phyloP scores from a whole-genome alignment of 495 filamentous ascomycete genomes.

The Chaetomidium leptoderma region DNA sequence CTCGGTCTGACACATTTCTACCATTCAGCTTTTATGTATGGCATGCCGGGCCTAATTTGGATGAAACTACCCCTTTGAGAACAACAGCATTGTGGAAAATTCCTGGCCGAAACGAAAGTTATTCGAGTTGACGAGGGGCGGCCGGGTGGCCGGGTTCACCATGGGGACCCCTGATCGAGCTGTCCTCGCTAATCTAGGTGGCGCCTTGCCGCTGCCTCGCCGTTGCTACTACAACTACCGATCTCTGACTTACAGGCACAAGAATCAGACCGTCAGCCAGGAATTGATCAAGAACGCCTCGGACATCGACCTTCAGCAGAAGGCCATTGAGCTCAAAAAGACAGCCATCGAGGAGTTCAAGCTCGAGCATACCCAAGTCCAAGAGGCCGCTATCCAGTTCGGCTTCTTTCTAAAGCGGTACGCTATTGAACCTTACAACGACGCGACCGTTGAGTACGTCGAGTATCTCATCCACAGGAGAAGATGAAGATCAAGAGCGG shows the following conservation, averaged over 20 bases:
- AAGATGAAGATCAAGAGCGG: conserved; percentile 10
- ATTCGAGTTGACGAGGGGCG: too few relatives aligned
- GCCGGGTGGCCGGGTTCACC: too few relatives aligned
- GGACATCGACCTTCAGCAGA: conserved; percentile 1
- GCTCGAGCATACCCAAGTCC: conserved; percentile 31
- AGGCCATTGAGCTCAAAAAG: conserved; percentile 8
- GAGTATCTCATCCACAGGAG: conserved; percentile 34
- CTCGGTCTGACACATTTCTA: too few relatives aligned
- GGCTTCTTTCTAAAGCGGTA: conserved; percentile 39
- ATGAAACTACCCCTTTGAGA: too few relatives aligned
- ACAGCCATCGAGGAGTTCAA: conserved; percentile 28
- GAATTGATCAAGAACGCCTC: not conserved
- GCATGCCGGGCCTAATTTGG: too few relatives aligned
- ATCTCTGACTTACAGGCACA: not conserved
- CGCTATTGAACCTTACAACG: conserved; percentile 37
- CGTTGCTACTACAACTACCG: conserved; percentile 13
- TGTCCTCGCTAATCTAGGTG: too few relatives aligned
- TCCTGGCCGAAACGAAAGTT: too few relatives aligned
- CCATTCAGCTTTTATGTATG: too few relatives aligned
- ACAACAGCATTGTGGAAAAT: too few relatives aligned
- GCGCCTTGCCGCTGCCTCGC: too few relatives aligned
- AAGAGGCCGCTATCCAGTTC: conserved; percentile 37
- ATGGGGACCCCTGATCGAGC: too few relatives aligned
- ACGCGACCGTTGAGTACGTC: conserved; percentile 39
- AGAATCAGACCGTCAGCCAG: not conserved